Evolutionary conservation across 1,284 basidiomycete species (phyloP).

Genomic region (Ganoderma lucidum): DNA sequence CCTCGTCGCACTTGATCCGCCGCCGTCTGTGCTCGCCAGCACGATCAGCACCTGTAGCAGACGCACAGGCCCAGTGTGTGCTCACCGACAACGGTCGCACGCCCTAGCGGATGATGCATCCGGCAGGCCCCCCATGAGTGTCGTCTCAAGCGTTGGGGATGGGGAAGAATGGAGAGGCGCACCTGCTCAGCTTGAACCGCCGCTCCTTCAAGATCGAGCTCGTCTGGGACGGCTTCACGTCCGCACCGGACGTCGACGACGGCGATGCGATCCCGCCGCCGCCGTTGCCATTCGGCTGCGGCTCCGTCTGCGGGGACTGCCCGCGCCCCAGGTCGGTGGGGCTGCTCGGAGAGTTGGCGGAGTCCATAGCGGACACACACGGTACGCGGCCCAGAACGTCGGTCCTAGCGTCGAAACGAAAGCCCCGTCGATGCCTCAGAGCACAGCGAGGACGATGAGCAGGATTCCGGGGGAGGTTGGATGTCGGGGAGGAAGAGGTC

Average conservation of each 20-base stretch:
- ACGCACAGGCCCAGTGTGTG: conserved; percentile 15
- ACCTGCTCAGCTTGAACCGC: conserved; percentile 86
- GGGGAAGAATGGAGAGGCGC: conserved; percentile 36
- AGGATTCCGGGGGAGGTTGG: background rate
- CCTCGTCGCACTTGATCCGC: conserved; percentile 85
- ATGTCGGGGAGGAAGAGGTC: background rate
- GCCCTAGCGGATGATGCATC: conserved; percentile 53
- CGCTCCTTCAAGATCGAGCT: conserved; percentile 70
- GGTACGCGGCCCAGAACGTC: background rate
- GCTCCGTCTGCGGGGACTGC: background rate
- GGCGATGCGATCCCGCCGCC: background rate
- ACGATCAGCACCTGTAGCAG: background rate
- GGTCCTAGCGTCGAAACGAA: background rate
- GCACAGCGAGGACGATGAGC: background rate
- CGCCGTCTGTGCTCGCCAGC: conserved; percentile 59
- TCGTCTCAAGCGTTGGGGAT: conserved; percentile 3
- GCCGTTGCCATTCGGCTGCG: conserved; percentile 3
- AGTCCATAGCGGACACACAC: conserved; percentile 16
- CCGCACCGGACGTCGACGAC: conserved; percentile 8
- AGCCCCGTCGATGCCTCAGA: background rate
- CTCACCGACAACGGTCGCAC: conserved; percentile 87
- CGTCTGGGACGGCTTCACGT: conserved; percentile 35
- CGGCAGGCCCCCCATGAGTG: background rate
- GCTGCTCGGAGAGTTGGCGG: conserved; percentile 13
- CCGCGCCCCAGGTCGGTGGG: background rate